Evolutionary conservation across 371 early-diverging fungal genomes (phyloP), one percentile per base, ranked within the genome.

Genomic region (Dinochytrium kinnereticum): DNA sequence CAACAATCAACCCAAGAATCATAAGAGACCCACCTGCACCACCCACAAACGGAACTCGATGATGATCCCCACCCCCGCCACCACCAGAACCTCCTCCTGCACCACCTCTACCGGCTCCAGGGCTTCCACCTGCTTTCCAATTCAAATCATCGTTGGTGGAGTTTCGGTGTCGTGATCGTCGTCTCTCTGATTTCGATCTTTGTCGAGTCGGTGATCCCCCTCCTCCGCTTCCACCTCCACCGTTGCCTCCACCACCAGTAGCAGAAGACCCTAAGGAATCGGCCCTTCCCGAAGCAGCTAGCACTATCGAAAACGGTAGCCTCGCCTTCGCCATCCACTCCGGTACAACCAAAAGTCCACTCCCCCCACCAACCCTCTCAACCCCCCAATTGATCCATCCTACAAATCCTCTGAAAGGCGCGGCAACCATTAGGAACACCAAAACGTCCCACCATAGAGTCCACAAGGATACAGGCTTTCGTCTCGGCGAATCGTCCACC

Each of bases 1-100:
- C 1, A 33, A 69, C 31, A 13, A 68, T 57, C 59, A 74, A 38
- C 33, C 37, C 68, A 34, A 73, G 33, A 24, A 73, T 34, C 13
- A 34, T 3, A 17, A 26, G 2, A 10, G 61, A 61, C 7, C 34
- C 10, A 3, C 10, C 7, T 3, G 10, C 24, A 30, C 3, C 7
- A 5, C 34, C 15, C 24, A 19, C 24, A 26, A 10, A 5, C 7
- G 57, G 26, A 7, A 44, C 7, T 21, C 55, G n/a, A 24, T 26
- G 10, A 53, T 26, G n/a, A 5, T 26, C 55, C 10, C 55, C 55
- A n/a, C 61, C 61, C 3, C 61, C 61, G 30, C 61, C 61, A 61
- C 34, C 34, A 61, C 61, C 61, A 55, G 57, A 55, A 15, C 57
- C 57, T 17, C 57, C 57, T 13, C 49, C 49, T 21, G 21, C 49